Evolutionary conservation across 2,329 filamentous ascomycete genomes (phyloP), one percentile per base, ranked within the genome.

Genomic region (Alternaria panax): DNA sequence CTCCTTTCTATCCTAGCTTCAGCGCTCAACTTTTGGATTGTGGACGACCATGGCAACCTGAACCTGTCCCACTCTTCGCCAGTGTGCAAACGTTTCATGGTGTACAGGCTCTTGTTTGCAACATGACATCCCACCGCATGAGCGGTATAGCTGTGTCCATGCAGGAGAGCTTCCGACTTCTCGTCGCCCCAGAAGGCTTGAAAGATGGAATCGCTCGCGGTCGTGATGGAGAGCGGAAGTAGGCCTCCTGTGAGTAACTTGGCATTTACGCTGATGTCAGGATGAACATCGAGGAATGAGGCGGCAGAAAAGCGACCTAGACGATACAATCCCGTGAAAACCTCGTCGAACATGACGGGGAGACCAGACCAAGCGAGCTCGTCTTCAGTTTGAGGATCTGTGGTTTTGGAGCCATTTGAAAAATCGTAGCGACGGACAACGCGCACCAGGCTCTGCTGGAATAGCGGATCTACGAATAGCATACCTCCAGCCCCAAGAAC

Each of bases 61-160:
- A 52, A 54, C 6, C 8, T 25, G 18, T 7, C 45, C 55, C 47
- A 51, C n/a, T 59, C 54, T 9, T 52, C n/a, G 5, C 51, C 40
- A 51, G 8, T 18, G 12, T 52, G 45, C 12, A 47, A 51, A 12
- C 14, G 24, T 25, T 50, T 36, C 83, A 94, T 86, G 38, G 83
- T 82, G 8, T 78, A 74, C 8, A 96, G 74, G 1, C 87, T 88
- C 51, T 87, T 86, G n/a, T 90, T 82, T 0, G 90, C 92, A 0
- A 96, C 91, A 43, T 90, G 86, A 68, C 92, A 96, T 0, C 92
- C 92, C 1, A 95, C 85, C 0, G 92, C 85, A 75, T 96, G 92
- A 0, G 92, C 92, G 0, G 92, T 96, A 78, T 96, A 96, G 75
- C 91, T 94, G 74, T 96, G 92, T 0, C 92, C 92, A 67, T 96